Evolutionary conservation across 345 rosid genomes (phyloP).

Genomic region (Psidium friedrichsthalianum): DNA sequence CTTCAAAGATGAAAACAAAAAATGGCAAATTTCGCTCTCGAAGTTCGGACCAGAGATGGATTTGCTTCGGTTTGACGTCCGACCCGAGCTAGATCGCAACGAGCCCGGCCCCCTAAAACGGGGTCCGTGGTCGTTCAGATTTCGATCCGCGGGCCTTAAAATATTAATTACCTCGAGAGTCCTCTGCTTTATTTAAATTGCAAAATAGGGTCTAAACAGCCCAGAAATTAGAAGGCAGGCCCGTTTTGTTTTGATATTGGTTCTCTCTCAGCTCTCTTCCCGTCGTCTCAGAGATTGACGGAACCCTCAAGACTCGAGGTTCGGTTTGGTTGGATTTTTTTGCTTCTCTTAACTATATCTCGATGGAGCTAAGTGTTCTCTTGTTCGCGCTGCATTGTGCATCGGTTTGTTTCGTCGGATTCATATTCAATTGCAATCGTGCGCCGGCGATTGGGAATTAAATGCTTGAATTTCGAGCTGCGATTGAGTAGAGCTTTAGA

Average conservation of each 20-base stretch:
- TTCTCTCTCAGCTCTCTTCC: not conserved
- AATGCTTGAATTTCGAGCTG: not conserved
- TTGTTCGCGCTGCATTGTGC: not conserved
- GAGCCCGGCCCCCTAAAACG: not conserved
- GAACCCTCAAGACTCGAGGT: not conserved
- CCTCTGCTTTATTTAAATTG: not conserved
- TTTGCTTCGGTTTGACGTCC: not conserved
- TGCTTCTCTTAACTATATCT: not conserved
- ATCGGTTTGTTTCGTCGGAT: not conserved
- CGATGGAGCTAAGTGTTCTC: not conserved
- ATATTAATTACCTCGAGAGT: not conserved
- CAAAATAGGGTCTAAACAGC: not conserved
- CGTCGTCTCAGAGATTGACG: not conserved
- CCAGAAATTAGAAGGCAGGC: not conserved
- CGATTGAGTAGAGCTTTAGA: not conserved
- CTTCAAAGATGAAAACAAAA: no score
- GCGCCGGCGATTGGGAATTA: not conserved
- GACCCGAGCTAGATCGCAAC: not conserved
- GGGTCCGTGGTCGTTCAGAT: not conserved
- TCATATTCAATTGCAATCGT: not conserved
- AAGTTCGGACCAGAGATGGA: not conserved
- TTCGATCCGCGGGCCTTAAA: not conserved
- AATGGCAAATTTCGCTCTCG: not conserved
- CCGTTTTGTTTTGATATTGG: not conserved
- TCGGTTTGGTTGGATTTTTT: not conserved